phyloP scores from a whole-genome alignment of 352 stramenopile genomes.

The Globisporangium radiosum region DNA sequence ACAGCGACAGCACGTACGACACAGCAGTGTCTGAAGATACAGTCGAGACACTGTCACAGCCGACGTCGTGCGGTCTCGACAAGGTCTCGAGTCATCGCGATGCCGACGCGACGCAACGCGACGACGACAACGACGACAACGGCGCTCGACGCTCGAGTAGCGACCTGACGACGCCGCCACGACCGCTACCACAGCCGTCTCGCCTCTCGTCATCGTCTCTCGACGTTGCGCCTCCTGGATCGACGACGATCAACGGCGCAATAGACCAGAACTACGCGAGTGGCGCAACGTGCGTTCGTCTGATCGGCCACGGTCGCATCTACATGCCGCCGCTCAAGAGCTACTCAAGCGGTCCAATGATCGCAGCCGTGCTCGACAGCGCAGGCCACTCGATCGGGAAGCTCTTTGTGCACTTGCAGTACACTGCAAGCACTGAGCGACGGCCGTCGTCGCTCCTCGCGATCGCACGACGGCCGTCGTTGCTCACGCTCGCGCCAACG shows the following conservation, averaged over 20 bases:
- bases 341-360: constrained; percentile 9
- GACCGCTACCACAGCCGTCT: constrained; percentile 1
- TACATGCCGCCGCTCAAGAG: constrained; percentile 18
- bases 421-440: constrained; percentile 1
- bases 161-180: constrained; percentile 1
- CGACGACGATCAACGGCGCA: background rate
- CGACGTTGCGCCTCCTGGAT: background rate
- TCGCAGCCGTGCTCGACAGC: constrained; percentile 13
- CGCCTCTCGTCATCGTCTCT: background rate
- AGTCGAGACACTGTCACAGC: background rate
- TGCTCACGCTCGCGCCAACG: background rate
- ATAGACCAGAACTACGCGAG: background rate
- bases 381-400: constrained; percentile 18
- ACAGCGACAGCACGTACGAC: background rate
- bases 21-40: background rate
- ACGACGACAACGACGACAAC: background rate
- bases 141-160: no score
- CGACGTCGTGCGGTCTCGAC: background rate
- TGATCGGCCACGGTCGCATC: constrained; percentile 26
- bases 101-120: constrained; percentile 13
- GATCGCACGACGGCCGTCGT: constrained; percentile 3
- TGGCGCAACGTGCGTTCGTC: constrained; percentile 13
- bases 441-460: constrained; percentile 9
- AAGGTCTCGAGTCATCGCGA: constrained; percentile 16
- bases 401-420: constrained; percentile 17